A percentile compares a stretch with the other conserved stretches of the same genome.
phyloP scores from a whole-genome alignment of 768 basidiomycete genomes.

The Boletus reticulatus region DNA sequence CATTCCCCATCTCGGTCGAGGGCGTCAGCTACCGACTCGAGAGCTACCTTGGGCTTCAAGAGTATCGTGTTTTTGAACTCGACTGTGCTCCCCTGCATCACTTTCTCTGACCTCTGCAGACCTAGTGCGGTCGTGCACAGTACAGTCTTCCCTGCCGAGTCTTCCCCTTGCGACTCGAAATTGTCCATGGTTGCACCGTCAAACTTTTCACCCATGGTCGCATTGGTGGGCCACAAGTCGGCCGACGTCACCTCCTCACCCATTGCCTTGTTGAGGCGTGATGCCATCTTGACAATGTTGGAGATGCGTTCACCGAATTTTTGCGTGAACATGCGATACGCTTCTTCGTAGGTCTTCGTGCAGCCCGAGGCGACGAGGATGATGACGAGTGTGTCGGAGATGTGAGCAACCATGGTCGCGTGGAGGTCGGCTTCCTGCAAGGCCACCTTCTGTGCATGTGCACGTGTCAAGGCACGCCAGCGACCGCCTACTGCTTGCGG shows the following conservation, averaged over 20 bases:
- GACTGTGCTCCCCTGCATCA: constrained; percentile 36
- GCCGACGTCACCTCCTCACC: constrained; percentile 58
- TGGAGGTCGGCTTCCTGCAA: constrained; percentile 33
- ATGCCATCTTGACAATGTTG: constrained; percentile 33
- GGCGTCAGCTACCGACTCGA: constrained; percentile 34
- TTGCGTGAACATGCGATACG: constrained; percentile 31
- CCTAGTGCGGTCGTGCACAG: constrained; percentile 61
- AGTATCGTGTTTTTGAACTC: constrained; percentile 50
- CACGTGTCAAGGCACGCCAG: constrained; percentile 55
- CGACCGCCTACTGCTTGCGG: constrained; percentile 51
- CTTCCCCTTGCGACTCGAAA: constrained; percentile 28
- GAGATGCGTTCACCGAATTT: constrained; percentile 35
- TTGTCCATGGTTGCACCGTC: constrained; percentile 46
- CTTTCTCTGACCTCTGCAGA: constrained; percentile 38
- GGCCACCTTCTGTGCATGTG: constrained; percentile 37
- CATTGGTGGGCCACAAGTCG: constrained; percentile 52
- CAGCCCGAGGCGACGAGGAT: constrained; percentile 42
- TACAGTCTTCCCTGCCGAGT: constrained; percentile 27
- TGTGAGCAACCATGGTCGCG: constrained; percentile 41
- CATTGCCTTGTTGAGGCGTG: constrained; percentile 43
- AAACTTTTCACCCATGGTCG: constrained; percentile 41
- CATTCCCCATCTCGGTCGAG: constrained; percentile 28
- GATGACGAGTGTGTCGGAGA: constrained; percentile 43
- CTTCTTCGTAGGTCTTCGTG: constrained; percentile 31
- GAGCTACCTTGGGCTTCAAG: constrained; percentile 54